Evolutionary conservation across 257 asterid species (phyloP).

Genomic region (Solanum paucissectum): DNA sequence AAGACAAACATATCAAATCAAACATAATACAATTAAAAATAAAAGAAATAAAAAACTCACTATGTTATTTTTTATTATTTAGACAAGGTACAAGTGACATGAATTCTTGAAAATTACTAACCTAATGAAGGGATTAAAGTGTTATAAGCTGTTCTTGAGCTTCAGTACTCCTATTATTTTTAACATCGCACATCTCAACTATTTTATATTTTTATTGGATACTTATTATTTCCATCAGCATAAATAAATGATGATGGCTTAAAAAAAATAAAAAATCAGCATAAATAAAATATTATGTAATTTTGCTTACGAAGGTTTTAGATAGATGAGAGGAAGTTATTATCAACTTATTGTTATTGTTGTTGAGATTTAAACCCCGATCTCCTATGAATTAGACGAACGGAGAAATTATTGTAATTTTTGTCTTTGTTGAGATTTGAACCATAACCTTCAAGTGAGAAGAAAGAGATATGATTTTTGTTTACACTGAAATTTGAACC

Average conservation of each 20-base stretch:
- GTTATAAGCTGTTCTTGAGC: neutral
- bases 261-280: too few relatives aligned
- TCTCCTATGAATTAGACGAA: neutral
- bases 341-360: neutral
- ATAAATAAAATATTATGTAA: neutral
- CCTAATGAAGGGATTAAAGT: neutral
- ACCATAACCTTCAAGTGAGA: neutral
- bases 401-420: neutral
- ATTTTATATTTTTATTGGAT: neutral
- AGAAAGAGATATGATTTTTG: neutral
- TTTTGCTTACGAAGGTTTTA: neutral
- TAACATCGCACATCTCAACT: accelerated
- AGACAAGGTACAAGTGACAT: neutral
- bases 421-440: neutral
- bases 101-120: neutral
- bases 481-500: neutral
- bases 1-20: neutral
- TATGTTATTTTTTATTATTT: neutral
- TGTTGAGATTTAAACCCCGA: neutral
- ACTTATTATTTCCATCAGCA: too few relatives aligned
- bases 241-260: too few relatives aligned
- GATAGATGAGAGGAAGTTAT: too few relatives aligned
- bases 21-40: neutral
- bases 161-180: slow-evolving; percentile 11
- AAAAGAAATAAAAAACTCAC: neutral